phyloP scores from a whole-genome alignment of 345 rosid species.

The Erucastrum elatum region DNA sequence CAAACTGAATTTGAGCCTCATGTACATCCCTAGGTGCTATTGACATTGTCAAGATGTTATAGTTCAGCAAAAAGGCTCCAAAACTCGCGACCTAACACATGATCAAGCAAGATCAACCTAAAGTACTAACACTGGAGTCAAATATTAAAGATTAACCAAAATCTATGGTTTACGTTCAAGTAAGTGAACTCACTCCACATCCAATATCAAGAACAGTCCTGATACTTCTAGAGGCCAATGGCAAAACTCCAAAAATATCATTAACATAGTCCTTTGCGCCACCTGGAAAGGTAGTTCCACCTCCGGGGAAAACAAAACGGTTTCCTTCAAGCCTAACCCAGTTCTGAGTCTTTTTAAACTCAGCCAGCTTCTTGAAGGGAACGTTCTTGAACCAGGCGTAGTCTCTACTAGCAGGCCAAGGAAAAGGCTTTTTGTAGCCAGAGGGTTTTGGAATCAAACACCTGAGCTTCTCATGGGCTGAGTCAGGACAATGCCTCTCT shows the following conservation, averaged over 20 bases:
- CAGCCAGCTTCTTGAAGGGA: constrained; percentile 52
- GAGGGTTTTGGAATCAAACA: constrained; percentile 67
- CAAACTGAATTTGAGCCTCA: constrained; percentile 76
- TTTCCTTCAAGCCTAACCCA: constrained; percentile 60
- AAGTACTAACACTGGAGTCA: background rate
- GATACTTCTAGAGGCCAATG: constrained; percentile 55
- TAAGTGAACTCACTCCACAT: constrained; percentile 59
- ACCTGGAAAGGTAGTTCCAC: constrained; percentile 64
- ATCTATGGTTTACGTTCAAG: background rate
- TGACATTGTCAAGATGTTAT: constrained; percentile 68
- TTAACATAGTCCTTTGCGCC: constrained; percentile 64
- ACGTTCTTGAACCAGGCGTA: constrained; percentile 61
- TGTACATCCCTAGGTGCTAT: constrained; percentile 75
- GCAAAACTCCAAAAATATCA: constrained; percentile 45
- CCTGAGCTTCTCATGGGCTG: constrained; percentile 32
- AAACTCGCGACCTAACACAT: constrained; percentile 68
- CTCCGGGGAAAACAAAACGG: constrained; percentile 62
- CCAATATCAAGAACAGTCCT: constrained; percentile 71
- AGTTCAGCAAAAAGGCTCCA: constrained; percentile 57
- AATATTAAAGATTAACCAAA: background rate
- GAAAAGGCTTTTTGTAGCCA: constrained; percentile 56
- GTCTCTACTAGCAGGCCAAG: constrained; percentile 65
- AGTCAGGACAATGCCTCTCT: constrained; percentile 63
- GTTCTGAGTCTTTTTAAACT: constrained; percentile 60
- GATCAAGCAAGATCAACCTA: background rate